Percentiles rank a stretch among this genome's conserved stretches.
phyloP scores from a whole-genome alignment of 495 filamentous ascomycete genomes.

The Penicillium paradoxum region DNA sequence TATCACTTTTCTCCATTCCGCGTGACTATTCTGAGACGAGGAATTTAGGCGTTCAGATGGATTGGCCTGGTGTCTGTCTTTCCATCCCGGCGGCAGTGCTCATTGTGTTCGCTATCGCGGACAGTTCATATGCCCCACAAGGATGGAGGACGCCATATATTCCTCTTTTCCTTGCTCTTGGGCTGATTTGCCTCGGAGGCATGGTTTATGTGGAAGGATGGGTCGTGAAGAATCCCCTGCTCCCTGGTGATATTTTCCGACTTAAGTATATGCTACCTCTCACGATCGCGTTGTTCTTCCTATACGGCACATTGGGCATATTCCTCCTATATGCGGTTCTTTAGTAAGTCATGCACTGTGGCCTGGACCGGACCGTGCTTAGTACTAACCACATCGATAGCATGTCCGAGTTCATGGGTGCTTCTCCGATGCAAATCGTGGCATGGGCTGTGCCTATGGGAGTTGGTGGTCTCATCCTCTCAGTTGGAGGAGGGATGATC shows the following conservation, averaged over 20 bases:
- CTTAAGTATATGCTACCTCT: conserved; percentile 70
- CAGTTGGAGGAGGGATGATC: conserved; percentile 66
- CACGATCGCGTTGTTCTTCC: conserved; percentile 61
- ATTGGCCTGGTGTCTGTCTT: conserved; percentile 62
- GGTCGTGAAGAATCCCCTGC: conserved; percentile 64
- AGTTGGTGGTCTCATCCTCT: conserved; percentile 67
- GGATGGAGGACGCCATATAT: conserved; percentile 69
- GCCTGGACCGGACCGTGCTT: too few species aligned
- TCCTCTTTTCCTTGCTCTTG: conserved; percentile 45
- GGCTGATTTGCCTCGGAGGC: conserved; percentile 48
- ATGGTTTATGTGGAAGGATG: conserved; percentile 74
- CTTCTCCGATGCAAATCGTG: conserved; percentile 62
- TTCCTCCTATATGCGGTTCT: conserved; percentile 74
- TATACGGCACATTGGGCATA: conserved; percentile 72
- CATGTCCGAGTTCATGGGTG: conserved; percentile 61
- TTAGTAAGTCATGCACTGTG: conserved; percentile 52
- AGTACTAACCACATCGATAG: conserved; percentile 31
- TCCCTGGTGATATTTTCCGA: conserved; percentile 70
- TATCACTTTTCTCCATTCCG: conserved; percentile 62
- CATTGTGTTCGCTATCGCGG: conserved; percentile 74
- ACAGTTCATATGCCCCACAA: conserved; percentile 61
- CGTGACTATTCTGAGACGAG: conserved; percentile 52
- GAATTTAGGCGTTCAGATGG: conserved; percentile 52
- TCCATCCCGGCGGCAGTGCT: conserved; percentile 65
- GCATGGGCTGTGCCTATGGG: conserved; percentile 79